Conservation (phyloP, 2,329 filamentous ascomycete species). For the Pyrenophora teres region DNA sequence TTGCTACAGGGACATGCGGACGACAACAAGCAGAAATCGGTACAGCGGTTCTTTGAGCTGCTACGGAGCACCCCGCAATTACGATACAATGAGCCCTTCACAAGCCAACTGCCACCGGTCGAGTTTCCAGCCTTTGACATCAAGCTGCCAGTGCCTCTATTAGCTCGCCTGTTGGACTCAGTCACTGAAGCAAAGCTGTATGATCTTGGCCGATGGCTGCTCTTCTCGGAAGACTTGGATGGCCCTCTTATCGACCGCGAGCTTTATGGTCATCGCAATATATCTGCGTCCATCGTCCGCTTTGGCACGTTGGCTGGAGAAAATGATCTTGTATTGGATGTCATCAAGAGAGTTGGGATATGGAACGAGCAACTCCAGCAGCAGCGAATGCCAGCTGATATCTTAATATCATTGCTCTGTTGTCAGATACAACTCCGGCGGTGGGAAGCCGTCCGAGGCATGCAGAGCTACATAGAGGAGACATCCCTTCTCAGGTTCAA, state of each 20-base stretch:
- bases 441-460: constrained; percentile 49
- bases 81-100: constrained; percentile 31
- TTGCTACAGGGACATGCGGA: constrained; percentile 50
- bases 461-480: constrained; percentile 42
- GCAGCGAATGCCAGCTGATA: constrained; percentile 39
- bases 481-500: constrained; percentile 25
- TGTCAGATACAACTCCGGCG: constrained; percentile 49
- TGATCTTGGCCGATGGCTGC: constrained; percentile 59
- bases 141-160: constrained; percentile 53
- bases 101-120: constrained; percentile 37
- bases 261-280: constrained; percentile 53
- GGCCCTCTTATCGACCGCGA: constrained; percentile 56
- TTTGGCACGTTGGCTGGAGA: constrained; percentile 60
- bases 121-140: constrained; percentile 53
- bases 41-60: constrained; percentile 50
- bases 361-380: constrained; percentile 25
- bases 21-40: constrained; percentile 49
- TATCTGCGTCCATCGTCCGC: constrained; percentile 59
- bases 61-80: constrained; percentile 25
- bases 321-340: constrained; percentile 40
- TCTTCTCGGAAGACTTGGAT: constrained; percentile 58
- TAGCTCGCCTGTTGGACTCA: constrained; percentile 59
- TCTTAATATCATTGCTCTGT: constrained; percentile 49
- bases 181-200: constrained; percentile 53
- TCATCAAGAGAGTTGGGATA: constrained; percentile 30